These are phyloP conservation scores for Xylaria sp. DNA, from an alignment of 2,329 filamentous ascomycete species.

Conservation along the genomic window DNA sequence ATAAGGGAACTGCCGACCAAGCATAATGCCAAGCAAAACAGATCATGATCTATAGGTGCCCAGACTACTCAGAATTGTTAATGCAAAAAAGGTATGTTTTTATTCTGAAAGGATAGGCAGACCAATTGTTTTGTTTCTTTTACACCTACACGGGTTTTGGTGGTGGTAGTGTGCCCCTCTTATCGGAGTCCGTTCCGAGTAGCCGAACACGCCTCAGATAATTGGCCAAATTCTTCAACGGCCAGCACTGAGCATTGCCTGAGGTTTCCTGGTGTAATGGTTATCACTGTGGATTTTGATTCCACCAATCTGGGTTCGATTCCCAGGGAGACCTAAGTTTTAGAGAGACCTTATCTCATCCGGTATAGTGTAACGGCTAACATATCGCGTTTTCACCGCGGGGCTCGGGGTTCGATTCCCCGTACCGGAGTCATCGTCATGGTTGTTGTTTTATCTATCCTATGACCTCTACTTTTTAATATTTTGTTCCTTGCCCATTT, in stretches of 20 bases:
- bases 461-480: not conserved
- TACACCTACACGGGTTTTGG: too few relatives aligned
- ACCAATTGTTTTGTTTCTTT: too few relatives aligned
- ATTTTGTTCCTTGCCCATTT: not conserved
- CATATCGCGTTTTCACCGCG: constrained; percentile 38
- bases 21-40: not conserved
- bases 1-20: not conserved
- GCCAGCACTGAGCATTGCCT: not conserved
- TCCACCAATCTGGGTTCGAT: constrained; percentile 39
- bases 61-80: not conserved
- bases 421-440: constrained; percentile 24
- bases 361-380: constrained; percentile 37
- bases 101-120: too few relatives aligned
- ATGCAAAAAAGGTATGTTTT: too few relatives aligned
- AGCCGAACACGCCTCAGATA: not conserved
- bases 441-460: not conserved
- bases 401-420: constrained; percentile 38
- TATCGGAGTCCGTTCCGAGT: not conserved
- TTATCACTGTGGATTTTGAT: constrained; percentile 41
- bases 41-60: not conserved
- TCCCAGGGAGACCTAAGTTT: constrained; percentile 34
- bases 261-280: constrained; percentile 40
- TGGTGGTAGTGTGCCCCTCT: too few relatives aligned
- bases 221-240: not conserved
- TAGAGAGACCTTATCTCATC: constrained; percentile 17